A percentile compares a stretch with the other conserved stretches of the same genome.
phyloP scores from a whole-genome alignment of 768 basidiomycete species.

The Russula griseocarnosa region DNA sequence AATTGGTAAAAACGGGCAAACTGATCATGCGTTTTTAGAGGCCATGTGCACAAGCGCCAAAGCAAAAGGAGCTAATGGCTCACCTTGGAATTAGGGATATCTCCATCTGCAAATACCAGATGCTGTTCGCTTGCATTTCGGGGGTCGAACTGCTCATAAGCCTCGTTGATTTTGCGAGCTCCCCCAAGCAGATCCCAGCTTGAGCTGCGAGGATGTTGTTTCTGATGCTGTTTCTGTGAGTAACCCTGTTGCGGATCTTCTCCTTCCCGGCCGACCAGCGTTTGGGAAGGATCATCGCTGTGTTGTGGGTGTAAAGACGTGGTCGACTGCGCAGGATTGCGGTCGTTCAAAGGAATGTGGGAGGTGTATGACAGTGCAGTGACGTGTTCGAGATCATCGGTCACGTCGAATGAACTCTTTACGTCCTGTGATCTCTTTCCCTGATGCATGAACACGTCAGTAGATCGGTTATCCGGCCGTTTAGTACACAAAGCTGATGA shows the following conservation, averaged over 20 bases:
- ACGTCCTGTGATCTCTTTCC: slow-evolving; percentile 8
- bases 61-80: not conserved
- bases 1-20: slow-evolving; percentile 64
- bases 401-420: not conserved
- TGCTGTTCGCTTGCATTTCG: slow-evolving; percentile 50
- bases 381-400: slow-evolving; percentile 16
- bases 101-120: slow-evolving; percentile 57
- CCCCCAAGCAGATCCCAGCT: slow-evolving; percentile 53
- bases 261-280: slow-evolving; percentile 9
- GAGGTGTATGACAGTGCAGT: slow-evolving; percentile 20
- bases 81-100: slow-evolving; percentile 55
- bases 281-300: not conserved
- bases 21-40: slow-evolving; percentile 35
- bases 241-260: not conserved
- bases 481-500: slow-evolving; percentile 18
- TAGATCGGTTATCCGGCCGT: not conserved
- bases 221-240: not conserved
- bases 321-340: not conserved
- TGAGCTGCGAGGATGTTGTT: slow-evolving; percentile 27
- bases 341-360: slow-evolving; percentile 14
- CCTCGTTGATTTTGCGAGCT: slow-evolving; percentile 49
- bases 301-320: slow-evolving; percentile 1
- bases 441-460: not conserved
- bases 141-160: slow-evolving; percentile 56
- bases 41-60: not conserved